Conservation (phyloP, 2,329 filamentous ascomycete genomes). For the Neodidymelliopsis sp. region DNA sequence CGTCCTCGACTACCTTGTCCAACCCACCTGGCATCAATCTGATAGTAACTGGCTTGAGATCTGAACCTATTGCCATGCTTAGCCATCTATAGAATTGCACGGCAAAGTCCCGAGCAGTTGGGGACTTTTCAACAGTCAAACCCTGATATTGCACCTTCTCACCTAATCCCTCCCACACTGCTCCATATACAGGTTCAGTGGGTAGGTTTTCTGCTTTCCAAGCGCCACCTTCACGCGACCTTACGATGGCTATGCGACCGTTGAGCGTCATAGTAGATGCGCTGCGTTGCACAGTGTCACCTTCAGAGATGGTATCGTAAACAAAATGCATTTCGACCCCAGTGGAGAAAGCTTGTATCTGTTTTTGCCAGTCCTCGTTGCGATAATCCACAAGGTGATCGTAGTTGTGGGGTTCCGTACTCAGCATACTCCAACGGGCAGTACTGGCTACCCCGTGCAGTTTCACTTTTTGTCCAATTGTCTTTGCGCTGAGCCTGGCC, state of each 20-base stretch:
- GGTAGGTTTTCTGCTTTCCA: constrained; percentile 37
- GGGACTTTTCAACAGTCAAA: constrained; percentile 30
- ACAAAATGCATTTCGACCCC: constrained; percentile 47
- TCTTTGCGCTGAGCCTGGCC: constrained; percentile 28
- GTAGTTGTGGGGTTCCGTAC: constrained; percentile 47
- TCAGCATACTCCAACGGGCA: constrained; percentile 35
- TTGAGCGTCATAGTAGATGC: constrained; percentile 34
- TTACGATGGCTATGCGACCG: constrained; percentile 42
- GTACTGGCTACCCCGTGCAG: constrained; percentile 39
- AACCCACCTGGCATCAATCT: too few relatives aligned
- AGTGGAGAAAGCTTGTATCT: constrained; percentile 34
- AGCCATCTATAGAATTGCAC: too few relatives aligned
- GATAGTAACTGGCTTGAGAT: too few relatives aligned
- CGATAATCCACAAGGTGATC: constrained; percentile 52
- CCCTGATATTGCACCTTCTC: constrained; percentile 51
- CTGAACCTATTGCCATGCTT: too few relatives aligned
- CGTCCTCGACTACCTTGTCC: too few relatives aligned
- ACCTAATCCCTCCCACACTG: constrained; percentile 54
- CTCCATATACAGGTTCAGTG: constrained; percentile 51
- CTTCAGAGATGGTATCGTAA: constrained; percentile 53
- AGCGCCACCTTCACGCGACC: constrained; percentile 38
- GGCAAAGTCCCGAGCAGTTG: too few relatives aligned
- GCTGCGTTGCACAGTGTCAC: constrained; percentile 44
- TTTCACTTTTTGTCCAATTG: constrained; percentile 24
- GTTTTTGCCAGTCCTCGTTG: constrained; percentile 43